Evolutionary conservation across 139 green algal species (phyloP).

Genomic region (Chlamydomonas asymmetrica): DNA sequence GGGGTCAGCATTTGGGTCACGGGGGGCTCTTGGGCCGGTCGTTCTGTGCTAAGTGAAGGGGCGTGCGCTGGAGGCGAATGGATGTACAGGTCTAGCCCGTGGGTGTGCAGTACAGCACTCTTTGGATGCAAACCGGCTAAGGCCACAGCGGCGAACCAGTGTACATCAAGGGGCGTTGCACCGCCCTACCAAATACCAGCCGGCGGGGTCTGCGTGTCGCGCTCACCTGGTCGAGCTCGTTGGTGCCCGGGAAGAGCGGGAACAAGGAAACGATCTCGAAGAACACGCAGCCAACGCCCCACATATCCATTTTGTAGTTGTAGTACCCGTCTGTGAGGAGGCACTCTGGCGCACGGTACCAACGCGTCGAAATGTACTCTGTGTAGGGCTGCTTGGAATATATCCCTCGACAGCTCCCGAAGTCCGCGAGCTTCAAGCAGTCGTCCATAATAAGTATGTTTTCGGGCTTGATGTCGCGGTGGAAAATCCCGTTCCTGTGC

Average conservation of each 20-base stretch:
- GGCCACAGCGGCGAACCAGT: too few species aligned
- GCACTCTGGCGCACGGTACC: conserved; percentile 81
- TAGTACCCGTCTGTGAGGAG: conserved; percentile 88
- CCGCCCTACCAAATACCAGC: too few species aligned
- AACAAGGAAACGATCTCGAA: conserved; percentile 83
- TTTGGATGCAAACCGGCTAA: too few species aligned
- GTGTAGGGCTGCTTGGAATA: conserved; percentile 89
- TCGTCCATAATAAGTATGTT: conserved; percentile 92
- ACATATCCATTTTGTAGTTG: conserved; percentile 93
- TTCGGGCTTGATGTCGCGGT: conserved; percentile 89
- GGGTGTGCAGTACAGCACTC: too few species aligned
- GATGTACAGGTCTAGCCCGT: too few species aligned
- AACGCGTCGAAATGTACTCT: conserved; percentile 87
- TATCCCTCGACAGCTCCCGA: conserved; percentile 82
- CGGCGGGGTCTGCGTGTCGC: too few species aligned
- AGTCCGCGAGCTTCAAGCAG: conserved; percentile 83
- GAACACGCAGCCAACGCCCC: conserved; percentile 87
- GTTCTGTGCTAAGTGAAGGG: too few species aligned
- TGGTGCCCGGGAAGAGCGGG: conserved; percentile 77
- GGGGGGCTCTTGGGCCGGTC: too few species aligned
- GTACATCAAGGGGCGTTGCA: too few species aligned
- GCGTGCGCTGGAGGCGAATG: too few species aligned
- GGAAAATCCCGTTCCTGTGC: conserved; percentile 87
- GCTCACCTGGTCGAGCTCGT: conserved; percentile 89
- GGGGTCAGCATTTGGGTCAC: too few species aligned